phyloP scores from a whole-genome alignment of 805 yeast genomes.

The Candida schatavii region DNA sequence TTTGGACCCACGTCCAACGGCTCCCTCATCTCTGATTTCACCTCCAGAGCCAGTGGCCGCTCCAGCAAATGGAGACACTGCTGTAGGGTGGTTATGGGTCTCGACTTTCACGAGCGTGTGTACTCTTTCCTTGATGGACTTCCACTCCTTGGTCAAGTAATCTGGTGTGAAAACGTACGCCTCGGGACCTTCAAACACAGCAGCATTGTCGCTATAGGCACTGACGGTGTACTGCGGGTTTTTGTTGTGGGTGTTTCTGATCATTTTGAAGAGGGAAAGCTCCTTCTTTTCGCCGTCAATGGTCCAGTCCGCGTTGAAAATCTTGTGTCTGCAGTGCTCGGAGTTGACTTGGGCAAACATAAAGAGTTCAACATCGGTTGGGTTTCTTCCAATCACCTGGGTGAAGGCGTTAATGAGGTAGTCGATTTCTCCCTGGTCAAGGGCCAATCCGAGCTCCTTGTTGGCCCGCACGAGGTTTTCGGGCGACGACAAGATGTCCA shows the following conservation, averaged over 20 bases:
- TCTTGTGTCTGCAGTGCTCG: constrained; percentile 98
- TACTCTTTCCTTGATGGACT: constrained; percentile 68
- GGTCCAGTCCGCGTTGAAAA: constrained; percentile 97
- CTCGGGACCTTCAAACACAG: constrained; percentile 82
- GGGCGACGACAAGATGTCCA: constrained; percentile 57
- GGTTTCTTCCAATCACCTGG: constrained; percentile 73
- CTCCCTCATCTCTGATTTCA: constrained; percentile 99
- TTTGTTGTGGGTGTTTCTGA: constrained; percentile 83
- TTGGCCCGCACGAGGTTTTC: constrained; percentile 74
- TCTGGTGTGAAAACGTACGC: constrained; percentile 82
- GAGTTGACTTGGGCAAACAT: constrained; percentile 99
- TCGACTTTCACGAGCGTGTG: constrained; percentile 94
- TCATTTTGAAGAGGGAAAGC: constrained; percentile 84
- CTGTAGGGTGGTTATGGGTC: constrained; percentile 99
- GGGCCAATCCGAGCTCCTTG: constrained; percentile 84
- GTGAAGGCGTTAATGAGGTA: constrained; percentile 83
- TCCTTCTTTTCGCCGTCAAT: constrained; percentile 80
- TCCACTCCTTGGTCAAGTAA: constrained; percentile 68
- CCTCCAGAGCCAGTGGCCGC: constrained; percentile 99
- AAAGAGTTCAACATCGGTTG: constrained; percentile 95
- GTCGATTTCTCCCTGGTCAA: constrained; percentile 89
- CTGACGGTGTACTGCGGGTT: constrained; percentile 81
- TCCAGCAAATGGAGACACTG: constrained; percentile 98
- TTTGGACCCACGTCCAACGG: constrained; percentile 97
- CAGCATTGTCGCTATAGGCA: constrained; percentile 97